These are phyloP conservation scores for Akebia trifoliata DNA, from an alignment of 164 flowering plant species.

Conservation along the genomic window DNA sequence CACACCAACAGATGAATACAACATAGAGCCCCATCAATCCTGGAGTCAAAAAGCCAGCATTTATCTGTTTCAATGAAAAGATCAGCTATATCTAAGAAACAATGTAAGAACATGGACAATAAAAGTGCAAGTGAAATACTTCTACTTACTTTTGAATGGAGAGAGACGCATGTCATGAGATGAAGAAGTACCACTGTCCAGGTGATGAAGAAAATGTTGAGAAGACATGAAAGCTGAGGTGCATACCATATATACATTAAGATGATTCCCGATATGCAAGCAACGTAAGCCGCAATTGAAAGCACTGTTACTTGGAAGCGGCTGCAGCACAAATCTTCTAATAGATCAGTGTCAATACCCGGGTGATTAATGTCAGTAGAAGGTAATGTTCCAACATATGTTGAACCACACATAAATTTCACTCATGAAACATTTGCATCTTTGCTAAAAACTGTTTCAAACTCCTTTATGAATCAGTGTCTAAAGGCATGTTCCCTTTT, in stretches of 20 bases:
- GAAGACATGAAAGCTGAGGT: constrained; percentile 61
- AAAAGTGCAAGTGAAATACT: background rate
- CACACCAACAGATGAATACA: constrained; percentile 91
- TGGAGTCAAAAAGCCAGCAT: constrained; percentile 72
- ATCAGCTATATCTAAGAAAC: background rate
- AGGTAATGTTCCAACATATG: no score
- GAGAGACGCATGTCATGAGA: constrained; percentile 78
- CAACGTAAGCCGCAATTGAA: constrained; percentile 58
- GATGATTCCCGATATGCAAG: constrained; percentile 65
- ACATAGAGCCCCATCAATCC: constrained; percentile 91
- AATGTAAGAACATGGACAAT: background rate
- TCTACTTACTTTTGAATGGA: constrained; percentile 68
- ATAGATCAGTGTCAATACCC: constrained; percentile 10
- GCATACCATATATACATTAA: constrained; percentile 89
- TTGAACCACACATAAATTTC: no score
- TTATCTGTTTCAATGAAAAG: constrained; percentile 42
- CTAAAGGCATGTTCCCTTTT: no score
- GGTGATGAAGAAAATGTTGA: constrained; percentile 81
- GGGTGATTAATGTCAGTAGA: background rate
- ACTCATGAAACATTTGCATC: background rate
- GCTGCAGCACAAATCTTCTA: constrained; percentile 42
- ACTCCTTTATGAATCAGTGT: no score
- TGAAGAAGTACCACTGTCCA: constrained; percentile 82
- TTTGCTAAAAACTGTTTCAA: no score
- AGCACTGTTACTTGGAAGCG: constrained; percentile 51